Conservation (phyloP, 306 rosid species). For the Boehmeria nivea region DNA sequence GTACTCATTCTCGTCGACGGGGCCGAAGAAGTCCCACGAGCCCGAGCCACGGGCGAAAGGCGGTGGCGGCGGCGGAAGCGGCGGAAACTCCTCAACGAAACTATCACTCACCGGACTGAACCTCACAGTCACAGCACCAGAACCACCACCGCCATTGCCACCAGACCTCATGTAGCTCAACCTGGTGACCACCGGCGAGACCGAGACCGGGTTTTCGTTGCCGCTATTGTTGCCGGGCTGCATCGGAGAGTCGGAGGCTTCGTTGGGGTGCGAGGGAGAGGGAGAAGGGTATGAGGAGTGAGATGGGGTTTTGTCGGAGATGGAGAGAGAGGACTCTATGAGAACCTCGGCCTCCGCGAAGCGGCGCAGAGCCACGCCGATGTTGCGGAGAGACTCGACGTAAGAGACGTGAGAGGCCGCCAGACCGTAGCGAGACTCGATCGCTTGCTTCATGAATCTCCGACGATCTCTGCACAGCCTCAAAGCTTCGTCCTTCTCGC, state of each 20-base stretch:
- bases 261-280: conserved; percentile 56
- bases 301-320: conserved; percentile 88
- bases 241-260: conserved; percentile 66
- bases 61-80: conserved; percentile 69
- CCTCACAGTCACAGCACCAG: conserved; percentile 38
- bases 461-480: conserved; percentile 74
- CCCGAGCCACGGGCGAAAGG: conserved; percentile 37
- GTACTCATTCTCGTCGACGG: conserved; percentile 58
- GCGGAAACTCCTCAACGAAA: conserved; percentile 46
- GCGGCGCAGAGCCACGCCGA: conserved; percentile 75
- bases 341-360: conserved; percentile 76
- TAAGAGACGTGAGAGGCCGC: conserved; percentile 89
- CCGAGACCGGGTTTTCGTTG: conserved; percentile 37
- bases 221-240: conserved; percentile 16
- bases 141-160: conserved; percentile 30
- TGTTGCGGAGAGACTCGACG: conserved; percentile 54
- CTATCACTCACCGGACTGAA: conserved; percentile 32
- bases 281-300: conserved; percentile 85
- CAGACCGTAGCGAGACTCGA: conserved; percentile 76
- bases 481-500: conserved; percentile 68
- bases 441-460: conserved; percentile 68
- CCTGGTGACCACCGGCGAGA: conserved; percentile 40
- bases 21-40: conserved; percentile 90
- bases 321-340: conserved; percentile 71
- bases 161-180: conserved; percentile 66